Conservation (phyloP, 1,139 yeast species). For the Blastobotrys apis region DNA sequence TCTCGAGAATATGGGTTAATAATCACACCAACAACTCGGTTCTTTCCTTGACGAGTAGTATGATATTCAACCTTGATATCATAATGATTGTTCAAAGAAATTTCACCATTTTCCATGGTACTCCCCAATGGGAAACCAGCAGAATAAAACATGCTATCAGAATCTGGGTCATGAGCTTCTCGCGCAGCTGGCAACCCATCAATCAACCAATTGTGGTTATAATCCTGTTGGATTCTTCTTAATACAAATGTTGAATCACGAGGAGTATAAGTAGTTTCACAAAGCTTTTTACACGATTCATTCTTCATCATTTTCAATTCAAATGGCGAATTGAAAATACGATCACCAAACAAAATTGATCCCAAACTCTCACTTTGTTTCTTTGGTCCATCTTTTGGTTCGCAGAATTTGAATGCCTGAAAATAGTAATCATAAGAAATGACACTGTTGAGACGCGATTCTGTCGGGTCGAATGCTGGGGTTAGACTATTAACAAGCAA, state of each 20-base stretch:
- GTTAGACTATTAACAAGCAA: constrained; percentile 85
- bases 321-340: constrained; percentile 91
- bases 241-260: constrained; percentile 71
- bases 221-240: constrained; percentile 74
- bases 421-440: constrained; percentile 66
- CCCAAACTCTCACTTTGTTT: constrained; percentile 90
- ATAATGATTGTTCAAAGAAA: constrained; percentile 67
- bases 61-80: constrained; percentile 80
- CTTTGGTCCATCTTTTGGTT: constrained; percentile 57
- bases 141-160: constrained; percentile 49
- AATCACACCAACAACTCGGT: constrained; percentile 86
- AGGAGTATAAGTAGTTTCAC: constrained; percentile 55
- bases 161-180: constrained; percentile 54
- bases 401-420: constrained; percentile 77
- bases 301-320: constrained; percentile 72
- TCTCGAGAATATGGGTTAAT: constrained; percentile 67
- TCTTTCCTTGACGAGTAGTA: constrained; percentile 59
- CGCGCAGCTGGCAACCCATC: constrained; percentile 93
- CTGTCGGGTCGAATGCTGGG: constrained; percentile 45
- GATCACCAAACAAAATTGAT: constrained; percentile 88
- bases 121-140: constrained; percentile 78
- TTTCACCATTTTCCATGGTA: constrained; percentile 38
- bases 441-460: constrained; percentile 30
- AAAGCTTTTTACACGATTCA: constrained; percentile 59
- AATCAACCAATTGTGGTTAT: constrained; percentile 84